These are phyloP conservation scores for Taxawa tesnikishii DNA, from an alignment of 2,329 filamentous ascomycete species.

Conservation along the genomic window DNA sequence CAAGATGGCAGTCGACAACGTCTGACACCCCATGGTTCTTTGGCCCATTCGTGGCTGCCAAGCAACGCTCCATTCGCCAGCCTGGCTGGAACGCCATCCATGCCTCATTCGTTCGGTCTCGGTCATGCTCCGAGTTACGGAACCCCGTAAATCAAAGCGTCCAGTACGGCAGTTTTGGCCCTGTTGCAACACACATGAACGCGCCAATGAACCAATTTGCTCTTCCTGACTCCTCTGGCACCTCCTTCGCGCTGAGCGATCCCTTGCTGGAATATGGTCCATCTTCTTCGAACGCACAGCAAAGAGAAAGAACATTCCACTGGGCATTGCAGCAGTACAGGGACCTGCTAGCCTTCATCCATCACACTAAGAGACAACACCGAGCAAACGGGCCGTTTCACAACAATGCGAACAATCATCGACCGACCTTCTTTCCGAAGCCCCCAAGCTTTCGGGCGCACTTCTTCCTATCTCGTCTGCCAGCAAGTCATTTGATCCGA, in stretches of 20 bases:
- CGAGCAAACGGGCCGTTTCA: constrained; percentile 25
- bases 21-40: too few relatives aligned
- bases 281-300: constrained; percentile 28
- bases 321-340: constrained; percentile 36
- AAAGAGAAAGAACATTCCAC: constrained; percentile 31
- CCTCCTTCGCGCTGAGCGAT: too few relatives aligned
- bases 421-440: constrained; percentile 49
- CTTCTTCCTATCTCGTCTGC: not conserved
- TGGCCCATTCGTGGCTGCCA: too few relatives aligned
- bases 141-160: too few relatives aligned
- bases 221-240: too few relatives aligned
- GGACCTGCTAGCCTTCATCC: constrained; percentile 34
- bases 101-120: constrained; percentile 2
- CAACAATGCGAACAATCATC: constrained; percentile 28
- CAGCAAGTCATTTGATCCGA: too few relatives aligned
- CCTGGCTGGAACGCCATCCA: not conserved
- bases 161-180: too few relatives aligned
- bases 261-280: constrained; percentile 23
- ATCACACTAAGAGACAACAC: constrained; percentile 29
- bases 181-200: too few relatives aligned
- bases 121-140: not conserved
- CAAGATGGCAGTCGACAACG: not conserved
- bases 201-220: too few relatives aligned
- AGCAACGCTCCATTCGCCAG: too few relatives aligned
- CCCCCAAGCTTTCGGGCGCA: constrained; percentile 45